Evolutionary conservation across 2,329 filamentous ascomycete species (phyloP).

Genomic region (Cordyceps militaris): DNA sequence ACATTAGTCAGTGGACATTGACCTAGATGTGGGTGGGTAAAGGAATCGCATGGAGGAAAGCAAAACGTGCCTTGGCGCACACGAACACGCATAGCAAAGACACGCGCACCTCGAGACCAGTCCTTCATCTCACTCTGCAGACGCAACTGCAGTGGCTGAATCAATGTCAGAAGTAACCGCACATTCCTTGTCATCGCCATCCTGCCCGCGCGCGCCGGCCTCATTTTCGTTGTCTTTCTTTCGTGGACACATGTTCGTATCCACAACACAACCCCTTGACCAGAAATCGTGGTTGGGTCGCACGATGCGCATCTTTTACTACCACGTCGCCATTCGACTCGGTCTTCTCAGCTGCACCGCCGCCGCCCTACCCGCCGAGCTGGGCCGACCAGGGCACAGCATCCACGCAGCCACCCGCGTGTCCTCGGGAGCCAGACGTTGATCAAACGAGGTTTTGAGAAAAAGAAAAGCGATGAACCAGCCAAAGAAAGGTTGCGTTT

Average conservation of each 20-base stretch:
- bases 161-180: background rate
- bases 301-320: background rate
- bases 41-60: background rate
- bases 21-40: background rate
- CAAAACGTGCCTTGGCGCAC: background rate
- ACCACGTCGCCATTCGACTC: background rate
- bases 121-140: background rate
- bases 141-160: background rate
- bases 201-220: background rate
- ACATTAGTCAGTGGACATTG: background rate
- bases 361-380: background rate
- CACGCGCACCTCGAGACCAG: too few species aligned
- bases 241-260: background rate
- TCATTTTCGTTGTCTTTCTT: background rate
- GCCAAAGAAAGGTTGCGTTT: background rate
- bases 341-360: background rate
- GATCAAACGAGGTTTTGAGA: too few species aligned
- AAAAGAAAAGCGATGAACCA: background rate
- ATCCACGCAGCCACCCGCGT: background rate
- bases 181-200: background rate
- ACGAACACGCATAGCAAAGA: background rate
- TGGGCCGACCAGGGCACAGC: background rate
- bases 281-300: background rate
- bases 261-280: background rate
- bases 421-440: background rate